These are phyloP conservation scores for Hemileccinum impolitum DNA, from an alignment of 768 basidiomycete species.

Conservation along the genomic window DNA sequence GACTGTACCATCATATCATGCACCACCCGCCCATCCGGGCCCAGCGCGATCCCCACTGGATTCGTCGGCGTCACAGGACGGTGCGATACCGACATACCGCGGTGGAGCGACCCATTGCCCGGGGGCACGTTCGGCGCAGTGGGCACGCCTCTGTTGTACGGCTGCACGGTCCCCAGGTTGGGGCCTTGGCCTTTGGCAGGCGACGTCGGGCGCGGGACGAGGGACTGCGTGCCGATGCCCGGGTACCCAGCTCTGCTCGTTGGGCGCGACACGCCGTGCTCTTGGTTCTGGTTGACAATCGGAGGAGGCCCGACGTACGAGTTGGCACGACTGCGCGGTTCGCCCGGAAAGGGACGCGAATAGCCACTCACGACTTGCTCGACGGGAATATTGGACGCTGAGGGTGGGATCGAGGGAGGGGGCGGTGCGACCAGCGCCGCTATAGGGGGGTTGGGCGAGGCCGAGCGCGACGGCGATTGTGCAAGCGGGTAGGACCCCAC, in stretches of 20 bases:
- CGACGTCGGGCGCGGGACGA: slow-evolving; percentile 63
- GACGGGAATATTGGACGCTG: slow-evolving; percentile 52
- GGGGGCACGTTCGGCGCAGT: not conserved
- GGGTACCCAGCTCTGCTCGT: slow-evolving; percentile 65
- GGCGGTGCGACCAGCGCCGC: slow-evolving; percentile 76
- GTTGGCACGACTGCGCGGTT: slow-evolving; percentile 56
- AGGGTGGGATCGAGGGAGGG: slow-evolving; percentile 28
- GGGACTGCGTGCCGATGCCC: slow-evolving; percentile 75
- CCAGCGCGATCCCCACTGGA: slow-evolving; percentile 78
- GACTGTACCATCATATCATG: slow-evolving; percentile 63
- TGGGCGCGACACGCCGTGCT: slow-evolving; percentile 46
- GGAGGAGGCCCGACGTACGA: slow-evolving; percentile 40
- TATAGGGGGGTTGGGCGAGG: slow-evolving; percentile 71
- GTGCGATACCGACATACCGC: slow-evolving; percentile 29
- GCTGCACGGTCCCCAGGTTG: slow-evolving; percentile 17
- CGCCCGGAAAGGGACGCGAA: slow-evolving; percentile 84
- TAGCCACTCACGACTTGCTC: slow-evolving; percentile 76
- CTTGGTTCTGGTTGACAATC: slow-evolving; percentile 17
- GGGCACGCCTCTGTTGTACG: slow-evolving; percentile 11
- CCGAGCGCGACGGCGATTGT: slow-evolving; percentile 53
- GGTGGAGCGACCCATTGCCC: slow-evolving; percentile 2
- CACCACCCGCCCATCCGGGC: slow-evolving; percentile 74
- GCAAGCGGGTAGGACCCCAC: slow-evolving; percentile 73
- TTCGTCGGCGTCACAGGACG: slow-evolving; percentile 71
- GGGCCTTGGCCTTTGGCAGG: slow-evolving; percentile 34